Evolutionary conservation across 2,329 filamentous ascomycete genomes (phyloP), one percentile per base, ranked within the genome.

Genomic region (Claviceps sp.): DNA sequence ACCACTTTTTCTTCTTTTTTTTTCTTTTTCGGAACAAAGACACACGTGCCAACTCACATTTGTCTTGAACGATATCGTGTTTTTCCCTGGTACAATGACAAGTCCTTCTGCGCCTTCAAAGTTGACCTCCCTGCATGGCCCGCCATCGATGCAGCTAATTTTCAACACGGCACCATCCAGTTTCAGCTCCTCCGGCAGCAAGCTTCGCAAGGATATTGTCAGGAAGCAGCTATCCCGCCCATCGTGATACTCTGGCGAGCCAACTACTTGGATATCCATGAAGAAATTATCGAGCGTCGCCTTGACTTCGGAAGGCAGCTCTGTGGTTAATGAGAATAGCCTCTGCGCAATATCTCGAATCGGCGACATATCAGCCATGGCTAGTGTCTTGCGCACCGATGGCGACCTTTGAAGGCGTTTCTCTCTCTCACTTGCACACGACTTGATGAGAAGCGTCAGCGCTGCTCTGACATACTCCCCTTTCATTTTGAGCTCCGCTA

Each of bases 401-500:
- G 56, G 55, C 59, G 62, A 59, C 4, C 63, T 64, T 49, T 71
- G 66, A 29, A 66, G 61, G 5, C 75, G 61, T 23, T 71, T 70
- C 17, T 78, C 75, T 49, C 70, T 72, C 55, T 82, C 73, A 0
- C 74, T 72, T 0, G 69, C 68, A 4, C 78, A 82, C 0, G 80
- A 77, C 61, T 87, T 89, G 7, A 78, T 79, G 11, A 93, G 68
- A 1, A 96, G 71, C 59, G 85, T 85, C 14, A 96, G 72, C 8
- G 88, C 75, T 8, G 86, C 82, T 23, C 80, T 79, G 16, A 90
- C 81, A 60, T 89, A 94, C 55, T 95, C 88, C 50, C 91, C 85
- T 54, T 82, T 81, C 14, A 82, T 80, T 47, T 85, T 75, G 29
- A 95, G 76, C 58, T 87, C 78, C 57, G 86, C 84, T 29, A 98